Evolutionary conservation across 352 stramenopile species (phyloP).

Genomic region (Pythium phragmitis): DNA sequence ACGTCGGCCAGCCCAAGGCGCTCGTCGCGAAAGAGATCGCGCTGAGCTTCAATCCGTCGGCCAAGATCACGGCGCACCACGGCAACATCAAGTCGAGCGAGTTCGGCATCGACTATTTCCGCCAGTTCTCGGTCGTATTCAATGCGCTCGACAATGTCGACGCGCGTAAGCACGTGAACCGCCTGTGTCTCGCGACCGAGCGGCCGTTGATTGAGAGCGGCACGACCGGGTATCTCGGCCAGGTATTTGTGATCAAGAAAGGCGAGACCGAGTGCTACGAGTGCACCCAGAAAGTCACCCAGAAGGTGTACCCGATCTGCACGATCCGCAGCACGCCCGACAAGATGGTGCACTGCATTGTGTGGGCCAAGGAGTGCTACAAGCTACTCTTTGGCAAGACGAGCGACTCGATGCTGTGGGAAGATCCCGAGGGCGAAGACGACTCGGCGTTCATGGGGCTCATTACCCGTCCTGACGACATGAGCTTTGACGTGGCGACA

Average conservation of each 20-base stretch:
- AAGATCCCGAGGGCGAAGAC: conserved; percentile 76
- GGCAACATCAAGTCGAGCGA: conserved; percentile 96
- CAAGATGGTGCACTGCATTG: conserved; percentile 99
- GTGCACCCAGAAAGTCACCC: conserved; percentile 93
- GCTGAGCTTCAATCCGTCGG: conserved; percentile 86
- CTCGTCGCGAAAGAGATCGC: conserved; percentile 81
- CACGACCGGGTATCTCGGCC: conserved; percentile 98
- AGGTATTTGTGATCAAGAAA: conserved; percentile 98
- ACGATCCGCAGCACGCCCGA: conserved; percentile 99
- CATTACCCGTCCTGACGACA: conserved; percentile 45
- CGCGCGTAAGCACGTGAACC: conserved; percentile 98
- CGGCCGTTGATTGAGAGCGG: conserved; percentile 95
- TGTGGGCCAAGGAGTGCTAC: conserved; percentile 96
- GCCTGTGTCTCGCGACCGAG: conserved; percentile 93
- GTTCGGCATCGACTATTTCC: conserved; percentile 94
- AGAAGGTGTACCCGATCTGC: conserved; percentile 99
- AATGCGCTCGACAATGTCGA: conserved; percentile 99
- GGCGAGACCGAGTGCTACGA: conserved; percentile 98
- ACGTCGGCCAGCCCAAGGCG: conserved; percentile 98
- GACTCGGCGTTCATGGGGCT: conserved; percentile 86
- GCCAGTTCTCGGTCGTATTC: conserved; percentile 97
- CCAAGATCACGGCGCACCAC: conserved; percentile 93
- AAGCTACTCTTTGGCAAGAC: conserved; percentile 86
- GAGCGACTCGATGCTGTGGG: conserved; percentile 95
- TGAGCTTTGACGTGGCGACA: conserved; percentile 39